Percentiles rank a stretch among this genome's conserved stretches.
Evolutionary conservation across 352 stramenopile genomes (phyloP).

Genomic region (Phytopythium sindhum): DNA sequence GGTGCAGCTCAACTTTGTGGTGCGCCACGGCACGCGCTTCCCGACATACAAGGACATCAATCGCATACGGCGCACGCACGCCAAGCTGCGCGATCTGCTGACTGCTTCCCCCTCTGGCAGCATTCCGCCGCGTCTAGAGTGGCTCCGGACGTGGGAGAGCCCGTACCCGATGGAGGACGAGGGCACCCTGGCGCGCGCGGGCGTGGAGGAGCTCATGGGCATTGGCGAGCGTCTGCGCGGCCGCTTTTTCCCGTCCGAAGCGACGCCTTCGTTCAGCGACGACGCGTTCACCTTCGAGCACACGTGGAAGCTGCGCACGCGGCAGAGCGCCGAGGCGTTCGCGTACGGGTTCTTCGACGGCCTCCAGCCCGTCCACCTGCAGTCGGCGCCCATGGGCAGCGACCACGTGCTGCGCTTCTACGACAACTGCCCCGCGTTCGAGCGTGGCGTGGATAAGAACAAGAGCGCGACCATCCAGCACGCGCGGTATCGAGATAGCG

Average conservation of each 20-base stretch:
- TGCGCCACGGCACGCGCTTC: slow-evolving; percentile 77
- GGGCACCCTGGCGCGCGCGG: slow-evolving; percentile 50
- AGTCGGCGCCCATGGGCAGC: slow-evolving; percentile 37
- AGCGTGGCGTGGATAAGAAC: slow-evolving; percentile 56
- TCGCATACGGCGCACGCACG: slow-evolving; percentile 40
- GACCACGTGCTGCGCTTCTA: slow-evolving; percentile 79
- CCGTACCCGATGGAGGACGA: slow-evolving; percentile 37
- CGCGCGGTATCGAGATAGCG: slow-evolving; percentile 40
- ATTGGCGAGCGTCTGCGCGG: slow-evolving; percentile 52
- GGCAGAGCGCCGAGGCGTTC: slow-evolving; percentile 74
- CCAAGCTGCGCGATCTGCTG: slow-evolving; percentile 25
- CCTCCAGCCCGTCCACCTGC: slow-evolving; percentile 55
- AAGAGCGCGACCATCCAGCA: slow-evolving; percentile 56
- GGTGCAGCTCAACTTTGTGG: slow-evolving; percentile 72
- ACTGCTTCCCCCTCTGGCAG: background rate
- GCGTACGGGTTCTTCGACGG: slow-evolving; percentile 69
- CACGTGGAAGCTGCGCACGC: slow-evolving; percentile 81
- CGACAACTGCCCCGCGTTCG: slow-evolving; percentile 75
- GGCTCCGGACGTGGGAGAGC: slow-evolving; percentile 47
- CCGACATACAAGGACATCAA: slow-evolving; percentile 78
- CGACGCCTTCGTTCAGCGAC: slow-evolving; percentile 24
- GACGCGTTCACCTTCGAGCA: slow-evolving; percentile 60
- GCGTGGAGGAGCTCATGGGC: slow-evolving; percentile 56
- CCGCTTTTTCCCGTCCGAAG: slow-evolving; percentile 28
- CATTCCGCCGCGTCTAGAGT: slow-evolving; percentile 5